Conservation (phyloP, 495 filamentous ascomycete species). For the Penicillium dipodomyicola region DNA sequence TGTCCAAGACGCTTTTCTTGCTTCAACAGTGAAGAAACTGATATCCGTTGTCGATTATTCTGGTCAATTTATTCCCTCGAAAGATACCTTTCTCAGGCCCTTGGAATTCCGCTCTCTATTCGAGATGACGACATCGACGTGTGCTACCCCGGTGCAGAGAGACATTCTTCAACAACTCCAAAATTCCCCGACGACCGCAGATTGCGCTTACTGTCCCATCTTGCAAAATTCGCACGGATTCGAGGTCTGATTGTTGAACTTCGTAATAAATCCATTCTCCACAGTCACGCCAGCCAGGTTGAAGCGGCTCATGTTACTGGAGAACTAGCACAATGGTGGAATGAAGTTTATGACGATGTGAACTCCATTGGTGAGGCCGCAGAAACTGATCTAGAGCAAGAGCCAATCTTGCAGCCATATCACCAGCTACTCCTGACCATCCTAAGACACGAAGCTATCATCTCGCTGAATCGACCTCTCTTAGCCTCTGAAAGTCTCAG, state of each 20-base stretch:
- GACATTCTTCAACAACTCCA: constrained; percentile 16
- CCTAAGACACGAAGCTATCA: constrained; percentile 43
- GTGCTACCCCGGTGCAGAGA: constrained; percentile 45
- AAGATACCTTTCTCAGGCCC: constrained; percentile 47
- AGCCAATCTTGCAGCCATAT: constrained; percentile 23
- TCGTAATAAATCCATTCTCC: constrained; percentile 46
- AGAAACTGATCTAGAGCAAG: constrained; percentile 2
- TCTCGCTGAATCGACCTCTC: constrained; percentile 46
- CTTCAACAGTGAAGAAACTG: constrained; percentile 36
- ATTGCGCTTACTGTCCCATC: constrained; percentile 34
- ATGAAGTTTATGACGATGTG: constrained; percentile 46
- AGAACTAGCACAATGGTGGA: constrained; percentile 46
- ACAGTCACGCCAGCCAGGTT: constrained; percentile 34
- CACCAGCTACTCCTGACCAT: constrained; percentile 39
- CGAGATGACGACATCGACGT: constrained; percentile 54
- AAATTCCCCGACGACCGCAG: constrained; percentile 17
- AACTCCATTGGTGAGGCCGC: constrained; percentile 29
- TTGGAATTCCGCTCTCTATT: constrained; percentile 50
- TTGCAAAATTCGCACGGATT: constrained; percentile 45
- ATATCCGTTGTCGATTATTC: constrained; percentile 46
- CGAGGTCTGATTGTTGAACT: constrained; percentile 44
- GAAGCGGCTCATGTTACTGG: constrained; percentile 40
- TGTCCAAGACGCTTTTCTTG: constrained; percentile 45
- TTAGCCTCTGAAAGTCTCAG: constrained; percentile 36
- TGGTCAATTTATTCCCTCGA: constrained; percentile 53